Evolutionary conservation across 2,329 filamentous ascomycete species (phyloP).

Genomic region (Aureobasidium sp.): DNA sequence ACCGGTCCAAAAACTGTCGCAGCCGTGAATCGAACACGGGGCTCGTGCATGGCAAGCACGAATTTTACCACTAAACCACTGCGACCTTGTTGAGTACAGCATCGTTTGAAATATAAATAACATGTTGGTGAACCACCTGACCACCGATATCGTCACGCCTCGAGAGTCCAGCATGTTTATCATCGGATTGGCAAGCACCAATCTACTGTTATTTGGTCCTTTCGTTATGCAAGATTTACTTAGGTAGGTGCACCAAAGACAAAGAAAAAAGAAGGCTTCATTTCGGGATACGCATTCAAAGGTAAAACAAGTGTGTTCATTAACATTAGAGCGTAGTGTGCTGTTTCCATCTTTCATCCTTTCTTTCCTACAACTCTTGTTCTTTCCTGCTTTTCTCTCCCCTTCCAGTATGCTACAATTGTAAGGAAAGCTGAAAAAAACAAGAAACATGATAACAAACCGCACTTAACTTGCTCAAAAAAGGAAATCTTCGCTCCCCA

Average conservation of each 20-base stretch:
- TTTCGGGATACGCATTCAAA: too few species aligned
- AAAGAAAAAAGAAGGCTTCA: too few species aligned
- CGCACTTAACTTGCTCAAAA: not conserved
- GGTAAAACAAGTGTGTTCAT: constrained; percentile 6
- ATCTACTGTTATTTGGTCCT: too few species aligned
- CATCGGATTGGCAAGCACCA: too few species aligned
- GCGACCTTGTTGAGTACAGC: constrained; percentile 5
- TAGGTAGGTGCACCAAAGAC: too few species aligned
- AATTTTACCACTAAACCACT: constrained; percentile 14
- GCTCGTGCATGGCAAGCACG: constrained; percentile 12
- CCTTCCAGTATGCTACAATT: not conserved
- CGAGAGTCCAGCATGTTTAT: too few species aligned
- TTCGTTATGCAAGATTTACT: too few species aligned
- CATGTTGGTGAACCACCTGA: too few species aligned
- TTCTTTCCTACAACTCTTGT: not conserved
- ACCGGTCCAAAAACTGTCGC: constrained; percentile 1
- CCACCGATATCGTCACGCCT: too few species aligned
- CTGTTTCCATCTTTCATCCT: not conserved
- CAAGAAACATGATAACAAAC: not conserved
- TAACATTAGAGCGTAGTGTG: constrained; percentile 6
- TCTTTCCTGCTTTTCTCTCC: not conserved
- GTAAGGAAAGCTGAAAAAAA: not conserved
- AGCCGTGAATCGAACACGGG: constrained; percentile 13
- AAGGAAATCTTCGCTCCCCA: not conserved
- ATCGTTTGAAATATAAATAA: too few species aligned